Conservation (phyloP, 2,329 filamentous ascomycete genomes). For the Sporothrix mexicana region DNA sequence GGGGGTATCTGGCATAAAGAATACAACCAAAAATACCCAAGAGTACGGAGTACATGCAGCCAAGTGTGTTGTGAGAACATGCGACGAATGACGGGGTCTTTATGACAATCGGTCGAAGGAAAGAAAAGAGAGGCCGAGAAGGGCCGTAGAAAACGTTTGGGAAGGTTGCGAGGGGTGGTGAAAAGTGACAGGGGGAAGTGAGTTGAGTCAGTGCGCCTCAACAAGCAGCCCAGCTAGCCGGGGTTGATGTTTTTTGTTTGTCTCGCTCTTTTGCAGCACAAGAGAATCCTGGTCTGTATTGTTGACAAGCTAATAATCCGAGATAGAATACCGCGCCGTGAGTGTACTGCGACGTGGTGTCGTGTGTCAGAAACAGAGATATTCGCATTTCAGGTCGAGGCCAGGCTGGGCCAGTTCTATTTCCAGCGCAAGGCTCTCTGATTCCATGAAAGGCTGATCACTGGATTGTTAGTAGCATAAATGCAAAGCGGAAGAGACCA, state of each 20-base stretch:
- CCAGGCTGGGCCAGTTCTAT: slow-evolving; percentile 4
- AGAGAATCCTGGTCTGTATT: neutral
- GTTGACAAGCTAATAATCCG: neutral
- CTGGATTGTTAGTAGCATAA: neutral
- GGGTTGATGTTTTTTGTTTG: slow-evolving; percentile 11
- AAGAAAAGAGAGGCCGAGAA: slow-evolving; percentile 19
- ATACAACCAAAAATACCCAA: slow-evolving; percentile 1
- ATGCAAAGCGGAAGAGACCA: neutral
- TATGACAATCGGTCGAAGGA: slow-evolving; percentile 15
- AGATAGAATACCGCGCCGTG: neutral
- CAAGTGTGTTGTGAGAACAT: neutral
- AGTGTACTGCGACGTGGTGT: neutral
- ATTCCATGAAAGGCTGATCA: slow-evolving; percentile 9
- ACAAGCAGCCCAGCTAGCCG: slow-evolving; percentile 18
- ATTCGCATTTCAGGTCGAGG: neutral
- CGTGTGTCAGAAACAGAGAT: neutral
- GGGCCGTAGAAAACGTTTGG: slow-evolving; percentile 8
- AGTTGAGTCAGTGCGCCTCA: slow-evolving; percentile 1
- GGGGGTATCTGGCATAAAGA: slow-evolving; percentile 18
- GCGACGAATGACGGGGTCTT: slow-evolving; percentile 19
- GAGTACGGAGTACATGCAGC: neutral
- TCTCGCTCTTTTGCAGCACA: neutral
- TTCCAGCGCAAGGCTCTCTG: slow-evolving; percentile 8
- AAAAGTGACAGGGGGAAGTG: slow-evolving; percentile 1
- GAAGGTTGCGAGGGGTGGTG: neutral